A percentile compares a stretch with the other conserved stretches of the same genome.
phyloP scores from a whole-genome alignment of 139 green algal species.

The Ettlia oleoabundans region DNA sequence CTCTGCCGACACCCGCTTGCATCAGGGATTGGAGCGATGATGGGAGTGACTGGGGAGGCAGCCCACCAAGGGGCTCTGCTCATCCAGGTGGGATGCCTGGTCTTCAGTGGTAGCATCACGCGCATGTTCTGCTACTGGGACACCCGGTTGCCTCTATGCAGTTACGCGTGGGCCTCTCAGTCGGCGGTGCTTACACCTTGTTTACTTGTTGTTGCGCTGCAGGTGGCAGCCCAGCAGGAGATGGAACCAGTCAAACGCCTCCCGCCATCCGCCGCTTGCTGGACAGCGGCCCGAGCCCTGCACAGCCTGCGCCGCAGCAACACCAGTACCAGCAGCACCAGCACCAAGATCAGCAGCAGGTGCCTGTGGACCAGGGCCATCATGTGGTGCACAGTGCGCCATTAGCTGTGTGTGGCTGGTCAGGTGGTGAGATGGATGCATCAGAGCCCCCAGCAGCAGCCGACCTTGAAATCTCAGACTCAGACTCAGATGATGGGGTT shows the following conservation, averaged over 20 bases:
- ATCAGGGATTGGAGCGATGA: constrained; percentile 22
- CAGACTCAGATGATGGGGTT: not conserved
- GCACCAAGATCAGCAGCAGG: not conserved
- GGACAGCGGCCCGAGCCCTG: not conserved
- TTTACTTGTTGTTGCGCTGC: too few relatives aligned
- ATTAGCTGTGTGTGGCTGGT: not conserved
- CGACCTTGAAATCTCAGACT: not conserved
- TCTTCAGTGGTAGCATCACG: too few relatives aligned
- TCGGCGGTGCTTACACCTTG: too few relatives aligned
- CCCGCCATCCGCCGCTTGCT: not conserved
- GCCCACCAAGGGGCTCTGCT: not conserved
- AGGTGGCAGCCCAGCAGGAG: not conserved
- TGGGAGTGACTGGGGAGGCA: not conserved
- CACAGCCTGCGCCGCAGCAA: not conserved
- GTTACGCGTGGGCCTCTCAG: too few relatives aligned
- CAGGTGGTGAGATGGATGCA: not conserved
- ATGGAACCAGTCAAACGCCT: constrained; percentile 9
- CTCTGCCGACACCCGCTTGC: constrained; percentile 16
- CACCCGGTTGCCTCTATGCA: too few relatives aligned
- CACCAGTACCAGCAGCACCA: not conserved
- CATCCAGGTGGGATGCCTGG: too few relatives aligned
- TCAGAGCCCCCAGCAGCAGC: not conserved
- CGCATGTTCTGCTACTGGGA: too few relatives aligned
- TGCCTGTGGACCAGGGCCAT: not conserved
- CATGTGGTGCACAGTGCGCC: too few relatives aligned